A percentile compares a stretch with the other conserved stretches of the same genome.
Conservation (phyloP, 495 filamentous ascomycete species). For the Podospora fimiseda region DNA sequence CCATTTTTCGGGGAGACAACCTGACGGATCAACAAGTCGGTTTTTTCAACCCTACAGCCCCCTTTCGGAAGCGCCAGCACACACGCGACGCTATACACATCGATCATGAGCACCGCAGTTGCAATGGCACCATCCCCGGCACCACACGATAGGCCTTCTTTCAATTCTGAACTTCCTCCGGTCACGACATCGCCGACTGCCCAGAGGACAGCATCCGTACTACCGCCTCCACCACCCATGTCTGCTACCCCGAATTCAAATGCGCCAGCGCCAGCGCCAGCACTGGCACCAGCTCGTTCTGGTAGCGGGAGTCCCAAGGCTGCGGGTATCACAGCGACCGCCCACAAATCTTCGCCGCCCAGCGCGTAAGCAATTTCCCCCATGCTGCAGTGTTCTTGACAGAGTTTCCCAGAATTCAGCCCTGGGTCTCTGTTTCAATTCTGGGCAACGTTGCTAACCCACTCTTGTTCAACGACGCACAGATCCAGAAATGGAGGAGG, state of each 20-base stretch:
- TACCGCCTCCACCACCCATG: conserved; percentile 26
- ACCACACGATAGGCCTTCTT: conserved; percentile 50
- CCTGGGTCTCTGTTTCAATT: conserved; percentile 4
- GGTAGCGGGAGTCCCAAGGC: conserved; percentile 46
- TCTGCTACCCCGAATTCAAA: conserved; percentile 39
- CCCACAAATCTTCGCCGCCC: conserved; percentile 43
- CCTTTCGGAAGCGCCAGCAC: conserved; percentile 4
- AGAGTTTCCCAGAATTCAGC: conserved; percentile 1
- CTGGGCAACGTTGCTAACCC: conserved; percentile 13
- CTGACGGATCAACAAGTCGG: conserved; percentile 7
- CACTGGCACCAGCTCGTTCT: conserved; percentile 25
- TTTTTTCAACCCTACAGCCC: conserved; percentile 2
- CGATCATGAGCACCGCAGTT: conserved; percentile 53
- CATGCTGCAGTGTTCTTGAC: too few species aligned
- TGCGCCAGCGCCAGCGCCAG: conserved; percentile 31
- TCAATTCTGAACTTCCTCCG: conserved; percentile 41
- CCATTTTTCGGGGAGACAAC: conserved; percentile 19
- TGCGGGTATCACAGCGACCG: conserved; percentile 31
- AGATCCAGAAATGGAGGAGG: conserved; percentile 48
- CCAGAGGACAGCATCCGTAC: conserved; percentile 36
- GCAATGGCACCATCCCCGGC: conserved; percentile 55
- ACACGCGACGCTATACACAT: conserved; percentile 7
- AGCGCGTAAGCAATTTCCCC: conserved; percentile 41
- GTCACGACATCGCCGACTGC: conserved; percentile 38
- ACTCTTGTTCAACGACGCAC: conserved; percentile 20